Evolutionary conservation across 768 basidiomycete species (phyloP).

Genomic region (Sporobolomyces pararoseus): DNA sequence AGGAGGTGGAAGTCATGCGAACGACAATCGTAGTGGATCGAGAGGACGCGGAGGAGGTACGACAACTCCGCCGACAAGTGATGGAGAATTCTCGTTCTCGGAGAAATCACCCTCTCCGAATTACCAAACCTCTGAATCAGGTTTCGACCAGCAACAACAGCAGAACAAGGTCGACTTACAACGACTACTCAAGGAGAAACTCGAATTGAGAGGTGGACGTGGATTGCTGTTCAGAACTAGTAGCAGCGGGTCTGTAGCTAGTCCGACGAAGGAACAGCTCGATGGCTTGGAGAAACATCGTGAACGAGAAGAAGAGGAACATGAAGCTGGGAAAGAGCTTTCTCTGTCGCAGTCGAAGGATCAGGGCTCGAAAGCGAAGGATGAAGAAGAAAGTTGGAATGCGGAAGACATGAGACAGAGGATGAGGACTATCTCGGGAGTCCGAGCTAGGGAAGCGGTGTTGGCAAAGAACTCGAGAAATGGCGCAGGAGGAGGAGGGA

Average conservation of each 20-base stretch:
- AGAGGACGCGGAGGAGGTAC: background rate
- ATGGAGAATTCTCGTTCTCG: constrained; percentile 14
- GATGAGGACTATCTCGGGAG: constrained; percentile 28
- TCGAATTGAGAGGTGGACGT: background rate
- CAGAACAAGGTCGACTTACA: constrained; percentile 14
- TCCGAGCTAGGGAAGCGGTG: constrained; percentile 20
- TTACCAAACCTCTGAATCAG: constrained; percentile 20
- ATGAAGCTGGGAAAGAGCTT: background rate
- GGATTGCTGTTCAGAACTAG: background rate
- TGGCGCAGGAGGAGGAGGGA: background rate
- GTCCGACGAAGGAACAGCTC: background rate
- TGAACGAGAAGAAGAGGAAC: constrained; percentile 4
- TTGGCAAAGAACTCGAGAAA: background rate
- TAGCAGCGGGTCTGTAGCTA: background rate
- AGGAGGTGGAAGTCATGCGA: background rate
- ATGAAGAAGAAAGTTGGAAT: constrained; percentile 18
- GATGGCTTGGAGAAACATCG: constrained; percentile 25
- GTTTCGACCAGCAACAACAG: constrained; percentile 20
- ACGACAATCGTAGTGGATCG: background rate
- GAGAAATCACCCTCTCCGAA: constrained; percentile 1
- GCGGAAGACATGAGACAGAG: constrained; percentile 26
- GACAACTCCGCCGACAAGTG: constrained; percentile 35
- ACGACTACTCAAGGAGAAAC: background rate
- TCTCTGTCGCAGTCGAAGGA: background rate
- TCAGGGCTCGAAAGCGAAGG: background rate